Evolutionary conservation across 106 monocot species (phyloP).

Genomic region (Chionographis japonica): DNA sequence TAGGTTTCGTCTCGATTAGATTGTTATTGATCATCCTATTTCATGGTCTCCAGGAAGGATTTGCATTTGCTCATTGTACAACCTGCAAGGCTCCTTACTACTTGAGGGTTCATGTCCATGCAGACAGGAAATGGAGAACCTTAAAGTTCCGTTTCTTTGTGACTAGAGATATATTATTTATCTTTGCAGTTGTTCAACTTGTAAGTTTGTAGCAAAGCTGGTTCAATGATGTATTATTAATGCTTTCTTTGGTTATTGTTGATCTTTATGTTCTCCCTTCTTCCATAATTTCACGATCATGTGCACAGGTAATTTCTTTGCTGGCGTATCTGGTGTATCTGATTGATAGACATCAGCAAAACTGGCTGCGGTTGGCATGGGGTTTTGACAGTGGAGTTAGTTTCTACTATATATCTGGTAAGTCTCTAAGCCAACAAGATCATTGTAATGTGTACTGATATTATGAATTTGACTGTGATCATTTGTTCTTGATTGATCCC

Average conservation of each 20-base stretch:
- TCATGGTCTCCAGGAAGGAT: slow-evolving; percentile 69
- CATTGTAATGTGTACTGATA: neutral
- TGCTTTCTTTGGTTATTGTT: neutral
- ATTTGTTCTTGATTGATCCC: neutral
- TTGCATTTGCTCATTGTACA: slow-evolving; percentile 99
- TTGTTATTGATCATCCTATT: slow-evolving; percentile 1
- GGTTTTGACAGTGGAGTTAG: slow-evolving; percentile 65
- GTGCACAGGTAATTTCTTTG: slow-evolving; percentile 65
- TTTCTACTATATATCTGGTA: slow-evolving; percentile 98
- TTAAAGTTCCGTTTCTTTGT: slow-evolving; percentile 96
- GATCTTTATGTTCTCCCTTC: neutral
- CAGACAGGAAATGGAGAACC: slow-evolving; percentile 93
- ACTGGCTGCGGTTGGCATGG: slow-evolving; percentile 68
- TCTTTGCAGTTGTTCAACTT: slow-evolving; percentile 76
- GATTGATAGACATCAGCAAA: slow-evolving; percentile 64
- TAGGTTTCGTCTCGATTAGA: neutral
- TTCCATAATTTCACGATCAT: neutral
- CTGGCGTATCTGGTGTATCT: slow-evolving; percentile 82
- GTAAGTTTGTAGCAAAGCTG: slow-evolving; percentile 39
- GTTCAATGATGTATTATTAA: neutral
- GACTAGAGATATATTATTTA: slow-evolving; percentile 83
- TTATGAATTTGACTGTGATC: neutral
- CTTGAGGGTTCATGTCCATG: slow-evolving; percentile 77
- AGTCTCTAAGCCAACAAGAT: neutral
- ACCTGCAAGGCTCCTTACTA: slow-evolving; percentile 98